These are phyloP conservation scores for Elaeis guineensis DNA, from an alignment of 176 grass and related monocot genomes.

Conservation along the genomic window DNA sequence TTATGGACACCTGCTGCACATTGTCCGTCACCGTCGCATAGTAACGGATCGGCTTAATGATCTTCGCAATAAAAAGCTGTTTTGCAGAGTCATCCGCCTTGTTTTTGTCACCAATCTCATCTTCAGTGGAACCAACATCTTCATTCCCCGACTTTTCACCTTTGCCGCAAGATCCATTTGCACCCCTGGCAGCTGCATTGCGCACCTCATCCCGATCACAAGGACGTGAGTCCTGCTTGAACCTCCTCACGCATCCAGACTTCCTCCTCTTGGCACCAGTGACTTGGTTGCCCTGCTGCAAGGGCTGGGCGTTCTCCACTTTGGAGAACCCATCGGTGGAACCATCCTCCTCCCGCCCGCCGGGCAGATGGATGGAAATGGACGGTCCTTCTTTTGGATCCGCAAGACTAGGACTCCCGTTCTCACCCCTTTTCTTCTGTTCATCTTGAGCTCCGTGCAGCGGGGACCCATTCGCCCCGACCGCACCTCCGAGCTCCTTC, in stretches of 20 bases:
- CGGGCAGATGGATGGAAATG: slow-evolving; percentile 20
- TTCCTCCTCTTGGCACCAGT: slow-evolving; percentile 98
- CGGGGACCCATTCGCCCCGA: too few species aligned
- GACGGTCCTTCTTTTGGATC: slow-evolving; percentile 17
- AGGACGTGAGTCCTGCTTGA: slow-evolving; percentile 31
- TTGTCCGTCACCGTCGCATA: slow-evolving; percentile 43
- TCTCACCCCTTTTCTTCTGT: too few species aligned
- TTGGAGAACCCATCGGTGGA: slow-evolving; percentile 32
- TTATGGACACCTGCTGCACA: slow-evolving; percentile 76
- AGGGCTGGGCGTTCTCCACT: slow-evolving; percentile 27
- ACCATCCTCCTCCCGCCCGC: slow-evolving; percentile 31
- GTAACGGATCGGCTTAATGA: slow-evolving; percentile 70
- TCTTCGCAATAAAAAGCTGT: slow-evolving; percentile 44
- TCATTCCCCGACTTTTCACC: slow-evolving; percentile 29
- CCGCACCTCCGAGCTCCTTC: too few species aligned
- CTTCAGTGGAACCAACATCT: slow-evolving; percentile 48
- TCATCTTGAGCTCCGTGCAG: too few species aligned
- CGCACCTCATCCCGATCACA: slow-evolving; percentile 22
- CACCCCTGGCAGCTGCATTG: slow-evolving; percentile 1
- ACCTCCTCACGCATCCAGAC: slow-evolving; percentile 81
- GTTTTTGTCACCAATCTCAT: slow-evolving; percentile 45
- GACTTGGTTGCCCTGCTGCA: slow-evolving; percentile 46
- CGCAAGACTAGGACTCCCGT: neutral
- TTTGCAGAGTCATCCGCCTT: slow-evolving; percentile 31
- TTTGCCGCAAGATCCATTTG: slow-evolving; percentile 10